A percentile compares a stretch with the other conserved stretches of the same genome.
Conservation (phyloP, 805 yeast genomes). For the Ascoidea tarda region DNA sequence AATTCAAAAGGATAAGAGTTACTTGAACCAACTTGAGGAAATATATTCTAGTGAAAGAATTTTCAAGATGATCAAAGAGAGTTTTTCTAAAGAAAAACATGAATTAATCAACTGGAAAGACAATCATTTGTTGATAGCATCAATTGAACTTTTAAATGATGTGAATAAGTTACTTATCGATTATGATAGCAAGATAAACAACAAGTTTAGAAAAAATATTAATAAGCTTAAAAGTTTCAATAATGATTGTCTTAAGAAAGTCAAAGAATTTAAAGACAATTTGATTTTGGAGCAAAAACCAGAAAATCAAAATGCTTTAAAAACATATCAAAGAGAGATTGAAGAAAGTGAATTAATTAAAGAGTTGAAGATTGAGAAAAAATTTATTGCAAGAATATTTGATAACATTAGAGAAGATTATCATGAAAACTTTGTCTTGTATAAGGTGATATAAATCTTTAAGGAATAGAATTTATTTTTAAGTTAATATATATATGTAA, state of each 20-base stretch:
- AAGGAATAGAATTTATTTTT: too few relatives aligned
- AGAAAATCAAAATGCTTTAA: not conserved
- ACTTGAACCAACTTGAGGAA: too few relatives aligned
- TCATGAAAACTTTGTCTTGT: too few relatives aligned
- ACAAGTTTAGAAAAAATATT: not conserved
- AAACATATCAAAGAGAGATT: constrained; percentile 15
- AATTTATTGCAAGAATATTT: not conserved
- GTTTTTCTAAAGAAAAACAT: too few relatives aligned
- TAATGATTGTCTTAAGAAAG: not conserved
- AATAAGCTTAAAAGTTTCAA: not conserved
- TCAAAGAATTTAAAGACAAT: not conserved
- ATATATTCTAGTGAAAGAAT: too few relatives aligned
- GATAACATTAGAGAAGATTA: not conserved
- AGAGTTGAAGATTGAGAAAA: not conserved
- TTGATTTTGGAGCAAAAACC: too few relatives aligned
- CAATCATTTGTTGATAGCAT: not conserved
- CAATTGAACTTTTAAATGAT: not conserved
- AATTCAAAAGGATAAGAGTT: too few relatives aligned
- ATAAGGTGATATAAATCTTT: too few relatives aligned
- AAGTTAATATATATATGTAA: too few relatives aligned
- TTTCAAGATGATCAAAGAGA: too few relatives aligned
- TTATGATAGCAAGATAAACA: not conserved
- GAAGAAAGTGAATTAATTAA: constrained; percentile 2
- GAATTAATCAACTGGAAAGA: not conserved
- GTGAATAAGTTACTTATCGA: not conserved